These are phyloP conservation scores for Podaxis carcinomalis DNA, from an alignment of 768 basidiomycete species.

Conservation along the genomic window DNA sequence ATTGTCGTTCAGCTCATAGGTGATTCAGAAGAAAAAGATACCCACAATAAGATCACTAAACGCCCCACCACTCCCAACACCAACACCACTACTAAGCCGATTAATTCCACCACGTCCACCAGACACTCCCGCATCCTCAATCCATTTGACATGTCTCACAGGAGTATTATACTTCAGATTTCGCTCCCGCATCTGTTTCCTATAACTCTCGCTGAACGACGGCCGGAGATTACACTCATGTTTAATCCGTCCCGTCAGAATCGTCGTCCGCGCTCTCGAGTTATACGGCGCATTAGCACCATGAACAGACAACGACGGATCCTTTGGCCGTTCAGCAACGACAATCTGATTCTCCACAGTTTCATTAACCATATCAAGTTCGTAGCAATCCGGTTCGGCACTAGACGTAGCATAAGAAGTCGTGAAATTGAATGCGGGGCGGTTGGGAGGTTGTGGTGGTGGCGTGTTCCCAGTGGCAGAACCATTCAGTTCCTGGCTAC, in stretches of 20 bases:
- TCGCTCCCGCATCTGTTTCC: conserved; percentile 68
- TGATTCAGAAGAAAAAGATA: conserved; percentile 14
- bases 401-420: conserved; percentile 28
- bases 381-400: conserved; percentile 67
- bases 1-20: conserved; percentile 10
- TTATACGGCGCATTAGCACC: conserved; percentile 35
- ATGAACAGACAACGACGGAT: conserved; percentile 31
- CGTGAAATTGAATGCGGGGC: conserved; percentile 33
- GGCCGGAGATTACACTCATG: conserved; percentile 78
- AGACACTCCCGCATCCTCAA: conserved; percentile 65
- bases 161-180: conserved; percentile 65
- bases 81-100: conserved; percentile 72
- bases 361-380: conserved; percentile 85
- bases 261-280: conserved; percentile 68
- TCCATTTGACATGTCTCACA: conserved; percentile 60
- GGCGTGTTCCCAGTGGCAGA: conserved; percentile 14
- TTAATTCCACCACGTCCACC: conserved; percentile 75
- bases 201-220: conserved; percentile 60
- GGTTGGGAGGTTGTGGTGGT: conserved; percentile 21
- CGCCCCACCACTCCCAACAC: conserved; percentile 47
- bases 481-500: conserved; percentile 9
- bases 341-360: conserved; percentile 83
- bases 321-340: conserved; percentile 79
- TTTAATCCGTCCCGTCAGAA: conserved; percentile 74
- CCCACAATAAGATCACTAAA: conserved; percentile 69